Percentiles rank a stretch among this genome's conserved stretches.
Evolutionary conservation across 1,284 basidiomycete genomes (phyloP).

Genomic region (Mycena sp.): DNA sequence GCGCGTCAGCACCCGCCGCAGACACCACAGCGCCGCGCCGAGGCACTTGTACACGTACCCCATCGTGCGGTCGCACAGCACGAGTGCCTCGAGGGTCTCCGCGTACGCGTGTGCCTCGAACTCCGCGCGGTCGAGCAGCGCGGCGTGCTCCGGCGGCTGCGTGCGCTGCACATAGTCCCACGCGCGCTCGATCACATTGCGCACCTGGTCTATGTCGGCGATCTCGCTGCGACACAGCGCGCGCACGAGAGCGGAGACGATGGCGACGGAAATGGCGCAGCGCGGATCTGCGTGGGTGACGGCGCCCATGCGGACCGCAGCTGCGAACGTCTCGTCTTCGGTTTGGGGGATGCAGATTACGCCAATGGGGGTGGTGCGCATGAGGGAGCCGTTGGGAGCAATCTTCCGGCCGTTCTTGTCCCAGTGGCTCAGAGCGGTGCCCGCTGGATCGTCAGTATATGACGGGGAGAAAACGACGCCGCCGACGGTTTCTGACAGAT

Average conservation of each 20-base stretch:
- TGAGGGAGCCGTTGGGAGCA: slow-evolving; percentile 41
- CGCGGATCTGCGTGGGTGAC: slow-evolving; percentile 41
- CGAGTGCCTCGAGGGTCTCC: slow-evolving; percentile 31
- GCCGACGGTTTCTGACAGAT: slow-evolving; percentile 36
- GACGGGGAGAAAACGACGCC: slow-evolving; percentile 36
- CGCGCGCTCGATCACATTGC: slow-evolving; percentile 36
- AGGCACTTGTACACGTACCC: slow-evolving; percentile 43
- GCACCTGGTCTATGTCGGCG: slow-evolving; percentile 24
- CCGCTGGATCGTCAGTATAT: slow-evolving; percentile 29
- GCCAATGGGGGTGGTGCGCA: slow-evolving; percentile 40
- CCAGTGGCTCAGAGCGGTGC: slow-evolving; percentile 38
- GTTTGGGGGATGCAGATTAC: slow-evolving; percentile 37
- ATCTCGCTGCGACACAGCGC: slow-evolving; percentile 37
- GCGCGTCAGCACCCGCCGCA: slow-evolving; percentile 34
- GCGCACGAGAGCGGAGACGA: slow-evolving; percentile 38
- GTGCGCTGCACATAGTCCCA: slow-evolving; percentile 34
- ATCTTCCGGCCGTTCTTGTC: slow-evolving; percentile 30
- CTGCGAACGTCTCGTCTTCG: slow-evolving; percentile 34
- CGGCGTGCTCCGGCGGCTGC: slow-evolving; percentile 10
- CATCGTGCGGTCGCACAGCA: slow-evolving; percentile 35
- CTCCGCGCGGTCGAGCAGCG: slow-evolving; percentile 34
- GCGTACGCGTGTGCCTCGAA: slow-evolving; percentile 38
- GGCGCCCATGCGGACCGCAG: slow-evolving; percentile 38
- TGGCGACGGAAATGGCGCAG: slow-evolving; percentile 39
- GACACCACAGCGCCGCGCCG: slow-evolving; percentile 40